A percentile compares a stretch with the other conserved stretches of the same genome.
phyloP scores from a whole-genome alignment of 2,329 filamentous ascomycete genomes.

The Ophiostoma perfectum region DNA sequence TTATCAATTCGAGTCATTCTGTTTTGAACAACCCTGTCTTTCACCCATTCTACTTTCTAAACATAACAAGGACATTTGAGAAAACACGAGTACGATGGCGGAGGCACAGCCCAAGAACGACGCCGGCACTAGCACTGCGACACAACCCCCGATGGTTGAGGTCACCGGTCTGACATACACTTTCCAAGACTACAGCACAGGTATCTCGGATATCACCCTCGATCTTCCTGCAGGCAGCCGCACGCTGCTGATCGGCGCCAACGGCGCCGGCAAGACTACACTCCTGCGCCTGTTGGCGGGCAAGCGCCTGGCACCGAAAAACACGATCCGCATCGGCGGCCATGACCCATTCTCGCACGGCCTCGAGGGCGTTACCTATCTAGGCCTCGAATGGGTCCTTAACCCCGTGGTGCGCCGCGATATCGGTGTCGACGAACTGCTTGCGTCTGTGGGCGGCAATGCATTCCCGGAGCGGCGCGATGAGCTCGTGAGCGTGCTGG shows the following conservation, averaged over 20 bases:
- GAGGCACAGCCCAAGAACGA: neutral
- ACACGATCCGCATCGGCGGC: conserved; percentile 70
- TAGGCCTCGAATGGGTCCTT: conserved; percentile 95
- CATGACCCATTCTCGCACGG: conserved; percentile 87
- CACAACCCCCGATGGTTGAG: conserved; percentile 56
- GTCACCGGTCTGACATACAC: conserved; percentile 77
- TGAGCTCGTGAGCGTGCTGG: conserved; percentile 79
- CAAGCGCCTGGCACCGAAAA: conserved; percentile 79
- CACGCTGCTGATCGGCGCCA: conserved; percentile 89
- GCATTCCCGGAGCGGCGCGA: conserved; percentile 76
- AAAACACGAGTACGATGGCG: conserved; percentile 17
- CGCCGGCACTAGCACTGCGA: neutral
- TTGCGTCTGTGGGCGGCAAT: conserved; percentile 80
- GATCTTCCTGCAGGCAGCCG: conserved; percentile 75
- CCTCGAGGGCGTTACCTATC: conserved; percentile 91
- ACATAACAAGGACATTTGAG: too few species aligned
- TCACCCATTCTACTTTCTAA: too few species aligned
- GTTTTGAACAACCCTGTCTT: too few species aligned
- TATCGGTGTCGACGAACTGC: conserved; percentile 82
- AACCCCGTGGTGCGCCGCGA: conserved; percentile 95
- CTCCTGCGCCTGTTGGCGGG: conserved; percentile 89
- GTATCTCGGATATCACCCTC: conserved; percentile 67
- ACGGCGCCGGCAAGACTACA: conserved; percentile 95
- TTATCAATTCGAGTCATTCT: too few species aligned
- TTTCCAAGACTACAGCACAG: conserved; percentile 80